These are phyloP conservation scores for Curvularia lunata DNA, from an alignment of 2,329 filamentous ascomycete species.

Conservation along the genomic window DNA sequence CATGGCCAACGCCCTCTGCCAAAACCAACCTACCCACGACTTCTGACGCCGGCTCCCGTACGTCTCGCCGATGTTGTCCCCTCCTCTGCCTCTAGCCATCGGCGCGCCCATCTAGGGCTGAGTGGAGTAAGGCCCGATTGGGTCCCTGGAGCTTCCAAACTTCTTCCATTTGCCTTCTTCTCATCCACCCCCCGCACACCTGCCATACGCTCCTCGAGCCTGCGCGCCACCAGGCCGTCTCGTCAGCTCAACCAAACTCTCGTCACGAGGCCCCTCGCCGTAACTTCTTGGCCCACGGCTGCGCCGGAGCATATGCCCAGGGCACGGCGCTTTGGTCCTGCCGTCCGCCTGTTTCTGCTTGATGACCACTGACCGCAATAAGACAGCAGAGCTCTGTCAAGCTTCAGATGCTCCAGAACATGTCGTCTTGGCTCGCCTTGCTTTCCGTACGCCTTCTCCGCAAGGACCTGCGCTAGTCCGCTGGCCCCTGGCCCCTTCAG, in stretches of 20 bases:
- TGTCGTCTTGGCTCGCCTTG: conserved; percentile 4
- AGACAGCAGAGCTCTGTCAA: not conserved
- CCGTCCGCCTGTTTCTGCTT: not conserved
- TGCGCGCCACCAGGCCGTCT: not conserved
- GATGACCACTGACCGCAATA: not conserved
- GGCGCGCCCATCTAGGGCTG: not conserved
- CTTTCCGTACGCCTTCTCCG: conserved; percentile 10
- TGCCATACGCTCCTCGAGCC: not conserved
- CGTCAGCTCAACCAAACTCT: not conserved
- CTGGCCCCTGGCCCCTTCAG: not conserved
- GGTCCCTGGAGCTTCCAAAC: conserved; percentile 10
- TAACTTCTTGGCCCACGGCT: not conserved
- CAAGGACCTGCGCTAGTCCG: conserved; percentile 9
- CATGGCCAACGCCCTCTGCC: too few species aligned
- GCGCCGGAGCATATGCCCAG: not conserved
- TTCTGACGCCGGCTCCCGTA: not conserved
- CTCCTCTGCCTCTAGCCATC: not conserved
- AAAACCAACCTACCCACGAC: not conserved
- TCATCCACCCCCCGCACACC: not conserved
- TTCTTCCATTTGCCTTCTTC: conserved; percentile 17
- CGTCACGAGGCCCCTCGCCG: not conserved
- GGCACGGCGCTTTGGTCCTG: not conserved
- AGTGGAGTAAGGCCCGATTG: conserved; percentile 12
- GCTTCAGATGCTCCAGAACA: not conserved
- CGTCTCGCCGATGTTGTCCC: conserved; percentile 13